phyloP scores from a whole-genome alignment of 306 rosid species.

The Carpinus viminea region DNA sequence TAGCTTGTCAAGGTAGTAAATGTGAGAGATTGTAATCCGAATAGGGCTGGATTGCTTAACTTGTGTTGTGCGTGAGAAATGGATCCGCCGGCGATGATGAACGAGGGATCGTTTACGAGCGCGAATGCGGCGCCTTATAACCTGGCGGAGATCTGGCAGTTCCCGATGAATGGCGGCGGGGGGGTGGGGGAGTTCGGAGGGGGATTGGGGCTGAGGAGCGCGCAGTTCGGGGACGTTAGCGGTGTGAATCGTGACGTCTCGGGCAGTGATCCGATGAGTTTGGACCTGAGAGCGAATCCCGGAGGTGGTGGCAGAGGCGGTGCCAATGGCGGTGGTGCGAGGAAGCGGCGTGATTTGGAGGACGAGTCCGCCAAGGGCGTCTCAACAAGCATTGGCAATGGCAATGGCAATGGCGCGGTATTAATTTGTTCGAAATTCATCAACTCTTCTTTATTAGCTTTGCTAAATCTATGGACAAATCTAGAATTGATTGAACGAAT shows the following conservation, averaged over 20 bases:
- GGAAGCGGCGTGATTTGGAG: conserved; percentile 57
- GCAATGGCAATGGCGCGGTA: conserved; percentile 66
- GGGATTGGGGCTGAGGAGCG: conserved; percentile 49
- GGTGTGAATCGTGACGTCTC: conserved; percentile 43
- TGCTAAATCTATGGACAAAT: background rate
- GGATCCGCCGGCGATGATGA: conserved; percentile 76
- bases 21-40: conserved; percentile 9
- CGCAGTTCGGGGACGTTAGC: conserved; percentile 47
- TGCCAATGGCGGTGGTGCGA: conserved; percentile 2
- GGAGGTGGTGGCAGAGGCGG: conserved; percentile 19
- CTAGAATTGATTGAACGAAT: background rate
- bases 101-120: conserved; percentile 46
- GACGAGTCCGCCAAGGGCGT: conserved; percentile 54
- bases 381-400: conserved; percentile 59
- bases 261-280: conserved; percentile 33
- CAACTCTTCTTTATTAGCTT: background rate
- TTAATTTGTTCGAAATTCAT: background rate
- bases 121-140: conserved; percentile 51
- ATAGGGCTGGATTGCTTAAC: background rate
- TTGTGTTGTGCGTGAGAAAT: conserved; percentile 24
- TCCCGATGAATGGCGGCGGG: conserved; percentile 40
- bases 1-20: background rate
- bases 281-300: conserved; percentile 38
- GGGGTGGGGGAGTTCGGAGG: conserved; percentile 38
- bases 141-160: conserved; percentile 79